Conservation (phyloP, 1,139 yeast genomes). For the Suhomyces taliae region DNA sequence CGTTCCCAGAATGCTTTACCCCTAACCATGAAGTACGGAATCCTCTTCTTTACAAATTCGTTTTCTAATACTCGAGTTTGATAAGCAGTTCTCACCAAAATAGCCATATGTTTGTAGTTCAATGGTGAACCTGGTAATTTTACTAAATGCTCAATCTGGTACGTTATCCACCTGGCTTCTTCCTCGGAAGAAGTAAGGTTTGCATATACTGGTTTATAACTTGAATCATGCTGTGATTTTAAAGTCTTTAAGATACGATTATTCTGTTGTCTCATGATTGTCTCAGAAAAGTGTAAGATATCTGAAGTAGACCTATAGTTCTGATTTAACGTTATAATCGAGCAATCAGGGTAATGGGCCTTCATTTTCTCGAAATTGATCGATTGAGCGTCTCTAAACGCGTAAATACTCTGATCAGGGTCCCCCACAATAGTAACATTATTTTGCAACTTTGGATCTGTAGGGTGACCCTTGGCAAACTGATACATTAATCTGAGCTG, state of each 20-base stretch:
- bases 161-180: slow-evolving; percentile 62
- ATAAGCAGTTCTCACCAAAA: slow-evolving; percentile 64
- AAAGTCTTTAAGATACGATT: slow-evolving; percentile 45
- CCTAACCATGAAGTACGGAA: slow-evolving; percentile 67
- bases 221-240: slow-evolving; percentile 41
- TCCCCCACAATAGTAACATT: slow-evolving; percentile 91
- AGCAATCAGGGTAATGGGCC: slow-evolving; percentile 35
- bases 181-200: slow-evolving; percentile 37
- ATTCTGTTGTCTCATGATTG: slow-evolving; percentile 62
- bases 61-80: slow-evolving; percentile 63
- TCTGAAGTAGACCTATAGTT: slow-evolving; percentile 80
- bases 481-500: slow-evolving; percentile 69
- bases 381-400: slow-evolving; percentile 78
- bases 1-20: slow-evolving; percentile 83
- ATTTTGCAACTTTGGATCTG: slow-evolving; percentile 21
- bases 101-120: slow-evolving; percentile 59
- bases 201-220: slow-evolving; percentile 51
- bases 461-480: slow-evolving; percentile 48
- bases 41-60: slow-evolving; percentile 49
- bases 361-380: slow-evolving; percentile 65
- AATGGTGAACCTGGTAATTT: slow-evolving; percentile 39
- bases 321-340: slow-evolving; percentile 50
- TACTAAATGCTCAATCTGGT: slow-evolving; percentile 50
- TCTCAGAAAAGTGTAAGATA: slow-evolving; percentile 65
- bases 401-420: slow-evolving; percentile 93